Base-by-base conservation (phyloP, 2,329 filamentous ascomycete species). In the Ascochyta koolunga region DNA sequence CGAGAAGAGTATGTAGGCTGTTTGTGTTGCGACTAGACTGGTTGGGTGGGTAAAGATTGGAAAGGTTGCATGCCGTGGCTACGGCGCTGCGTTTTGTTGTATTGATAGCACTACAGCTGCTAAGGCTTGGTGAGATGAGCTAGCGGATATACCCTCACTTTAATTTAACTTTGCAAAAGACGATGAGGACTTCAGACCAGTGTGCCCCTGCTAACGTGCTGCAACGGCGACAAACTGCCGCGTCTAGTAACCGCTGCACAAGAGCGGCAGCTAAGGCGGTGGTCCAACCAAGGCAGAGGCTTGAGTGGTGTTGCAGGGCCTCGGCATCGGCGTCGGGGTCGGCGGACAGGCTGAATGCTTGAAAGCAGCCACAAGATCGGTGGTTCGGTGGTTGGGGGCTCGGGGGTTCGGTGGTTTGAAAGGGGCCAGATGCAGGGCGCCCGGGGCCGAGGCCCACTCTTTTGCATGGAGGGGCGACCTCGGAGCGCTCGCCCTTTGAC, bases 71-170 rank as follows among this genome's bases (percentile, higher is more conserved):
- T 24, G 35, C 45, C 45, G 51, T 37, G 31, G 45, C 51, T 54
- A 45, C 15, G 51, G 51, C 51, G 51, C 36, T 32, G 40, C 9
- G n/a, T 32, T 38, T 19, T 54, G 45, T 45, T 45, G 22, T 36
- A 45, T 54, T 25, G 46, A 42, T 54, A 54, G 51, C 40, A 36
- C 37, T 42, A 19, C 42, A 51, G 37, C 27, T 50, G 47, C 41
- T 42, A 50, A 50, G 24, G 38, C 24, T 19, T 11, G 35, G 35
- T 7, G 18, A 13, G 38, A 25, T 10, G 7, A 45, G 35, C 27
- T 35, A 22, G 16, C 16, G 38, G 44, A 51, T 48, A 56, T 56
- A 56, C 53, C 53, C 53, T 56, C 41, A 47, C 47, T 56, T 50
- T 45, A 43, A 47, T 43, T 54, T 37, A 32, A 54, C 41, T 39